Evolutionary conservation across 2,329 filamentous ascomycete species (phyloP).

Genomic region (Hymenoscyphus repandus): DNA sequence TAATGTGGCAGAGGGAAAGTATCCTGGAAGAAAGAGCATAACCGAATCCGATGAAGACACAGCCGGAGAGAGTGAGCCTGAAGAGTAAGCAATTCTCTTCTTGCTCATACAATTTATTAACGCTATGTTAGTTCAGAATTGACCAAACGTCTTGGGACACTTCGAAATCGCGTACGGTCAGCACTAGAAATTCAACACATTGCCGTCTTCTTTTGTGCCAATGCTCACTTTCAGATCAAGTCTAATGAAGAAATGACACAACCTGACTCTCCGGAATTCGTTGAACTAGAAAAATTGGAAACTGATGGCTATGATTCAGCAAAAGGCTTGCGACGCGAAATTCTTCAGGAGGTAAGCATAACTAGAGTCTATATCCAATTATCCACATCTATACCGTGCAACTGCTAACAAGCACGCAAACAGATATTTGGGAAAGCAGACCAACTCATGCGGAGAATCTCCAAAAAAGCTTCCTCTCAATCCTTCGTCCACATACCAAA

Average conservation of each 20-base stretch:
- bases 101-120: background rate
- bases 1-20: conserved; percentile 11
- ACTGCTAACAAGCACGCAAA: background rate
- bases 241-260: conserved; percentile 58
- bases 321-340: conserved; percentile 71
- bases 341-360: conserved; percentile 52
- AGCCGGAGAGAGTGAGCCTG: conserved; percentile 16
- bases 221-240: conserved; percentile 79
- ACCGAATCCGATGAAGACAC: conserved; percentile 6
- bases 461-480: conserved; percentile 45
- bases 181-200: conserved; percentile 78
- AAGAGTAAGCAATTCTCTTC: conserved; percentile 27
- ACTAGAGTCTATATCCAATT: background rate
- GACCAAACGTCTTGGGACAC: conserved; percentile 45
- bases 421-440: conserved; percentile 49
- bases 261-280: conserved; percentile 63
- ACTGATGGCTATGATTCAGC: conserved; percentile 70
- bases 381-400: background rate
- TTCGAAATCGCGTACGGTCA: conserved; percentile 61
- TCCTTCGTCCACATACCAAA: conserved; percentile 59
- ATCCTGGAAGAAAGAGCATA: conserved; percentile 22
- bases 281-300: conserved; percentile 64
- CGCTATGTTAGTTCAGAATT: conserved; percentile 16
- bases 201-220: conserved; percentile 79
- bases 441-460: conserved; percentile 58